phyloP scores from a whole-genome alignment of 2,329 filamentous ascomycete species.

The Eurotiales sp. region DNA sequence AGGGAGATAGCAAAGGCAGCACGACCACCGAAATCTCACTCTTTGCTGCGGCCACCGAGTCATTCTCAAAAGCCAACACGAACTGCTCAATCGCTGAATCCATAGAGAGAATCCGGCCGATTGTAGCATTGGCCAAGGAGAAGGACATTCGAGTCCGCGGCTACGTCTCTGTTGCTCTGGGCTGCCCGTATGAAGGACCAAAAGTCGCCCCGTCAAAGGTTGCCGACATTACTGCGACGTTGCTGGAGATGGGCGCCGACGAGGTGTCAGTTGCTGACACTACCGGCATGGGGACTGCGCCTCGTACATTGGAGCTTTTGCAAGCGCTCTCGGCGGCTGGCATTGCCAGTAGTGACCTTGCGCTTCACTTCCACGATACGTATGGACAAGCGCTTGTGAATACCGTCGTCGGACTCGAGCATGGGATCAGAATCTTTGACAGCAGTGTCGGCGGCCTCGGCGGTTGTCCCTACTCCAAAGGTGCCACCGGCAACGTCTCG shows the following conservation, averaged over 20 bases:
- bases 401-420: slow-evolving; percentile 58
- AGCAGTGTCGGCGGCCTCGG: slow-evolving; percentile 61
- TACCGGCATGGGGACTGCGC: slow-evolving; percentile 64
- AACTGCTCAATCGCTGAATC: slow-evolving; percentile 63
- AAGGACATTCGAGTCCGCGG: slow-evolving; percentile 58
- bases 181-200: slow-evolving; percentile 64
- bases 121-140: slow-evolving; percentile 54
- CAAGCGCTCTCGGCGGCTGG: slow-evolving; percentile 58
- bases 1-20: slow-evolving; percentile 25
- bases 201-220: slow-evolving; percentile 58
- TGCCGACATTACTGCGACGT: slow-evolving; percentile 56
- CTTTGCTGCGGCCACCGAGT: slow-evolving; percentile 62
- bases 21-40: slow-evolving; percentile 56
- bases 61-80: slow-evolving; percentile 63
- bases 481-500: slow-evolving; percentile 62
- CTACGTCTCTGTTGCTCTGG: slow-evolving; percentile 62
- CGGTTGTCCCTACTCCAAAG: slow-evolving; percentile 62
- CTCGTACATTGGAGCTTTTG: slow-evolving; percentile 56
- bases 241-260: slow-evolving; percentile 63
- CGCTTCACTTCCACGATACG: slow-evolving; percentile 64
- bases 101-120: slow-evolving; percentile 55
- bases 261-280: slow-evolving; percentile 65
- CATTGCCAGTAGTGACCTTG: slow-evolving; percentile 57
- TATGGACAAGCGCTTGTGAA: slow-evolving; percentile 64
- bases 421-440: slow-evolving; percentile 62